phyloP scores from a whole-genome alignment of 1,284 basidiomycete genomes.

The Lentinula novae-zelandiae region DNA sequence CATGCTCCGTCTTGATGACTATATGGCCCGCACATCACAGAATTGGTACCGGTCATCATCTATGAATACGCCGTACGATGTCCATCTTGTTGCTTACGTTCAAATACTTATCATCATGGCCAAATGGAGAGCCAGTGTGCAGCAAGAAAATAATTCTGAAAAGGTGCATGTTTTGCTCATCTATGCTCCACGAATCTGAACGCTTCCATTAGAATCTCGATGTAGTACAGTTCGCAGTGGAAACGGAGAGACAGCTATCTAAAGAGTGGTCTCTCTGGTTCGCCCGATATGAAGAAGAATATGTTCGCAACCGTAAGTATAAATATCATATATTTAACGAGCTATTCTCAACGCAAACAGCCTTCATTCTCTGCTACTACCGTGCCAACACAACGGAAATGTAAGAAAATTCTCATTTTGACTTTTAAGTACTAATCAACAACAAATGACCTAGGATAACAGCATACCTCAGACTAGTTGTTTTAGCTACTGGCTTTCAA shows the following conservation, averaged over 20 bases:
- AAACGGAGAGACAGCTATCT: slow-evolving; percentile 33
- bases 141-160: slow-evolving; percentile 19
- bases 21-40: slow-evolving; percentile 47
- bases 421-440: background rate
- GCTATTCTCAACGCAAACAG: slow-evolving; percentile 19
- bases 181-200: background rate
- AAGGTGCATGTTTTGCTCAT: slow-evolving; percentile 16
- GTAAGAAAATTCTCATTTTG: slow-evolving; percentile 25
- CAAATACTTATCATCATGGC: slow-evolving; percentile 47
- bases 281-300: slow-evolving; percentile 34
- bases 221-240: slow-evolving; percentile 27
- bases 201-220: slow-evolving; percentile 26
- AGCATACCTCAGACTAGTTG: slow-evolving; percentile 48
- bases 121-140: slow-evolving; percentile 35
- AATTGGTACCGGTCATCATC: slow-evolving; percentile 48
- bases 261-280: slow-evolving; percentile 36
- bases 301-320: slow-evolving; percentile 32
- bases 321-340: background rate
- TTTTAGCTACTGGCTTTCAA: slow-evolving; percentile 51
- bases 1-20: slow-evolving; percentile 57
- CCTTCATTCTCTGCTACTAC: slow-evolving; percentile 41
- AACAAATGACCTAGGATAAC: slow-evolving; percentile 35
- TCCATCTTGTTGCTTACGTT: slow-evolving; percentile 52
- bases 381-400: slow-evolving; percentile 43
- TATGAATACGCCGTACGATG: slow-evolving; percentile 44